Base-by-base conservation (phyloP, 176 grass and related monocot genomes). In the Chloris gayana region DNA sequence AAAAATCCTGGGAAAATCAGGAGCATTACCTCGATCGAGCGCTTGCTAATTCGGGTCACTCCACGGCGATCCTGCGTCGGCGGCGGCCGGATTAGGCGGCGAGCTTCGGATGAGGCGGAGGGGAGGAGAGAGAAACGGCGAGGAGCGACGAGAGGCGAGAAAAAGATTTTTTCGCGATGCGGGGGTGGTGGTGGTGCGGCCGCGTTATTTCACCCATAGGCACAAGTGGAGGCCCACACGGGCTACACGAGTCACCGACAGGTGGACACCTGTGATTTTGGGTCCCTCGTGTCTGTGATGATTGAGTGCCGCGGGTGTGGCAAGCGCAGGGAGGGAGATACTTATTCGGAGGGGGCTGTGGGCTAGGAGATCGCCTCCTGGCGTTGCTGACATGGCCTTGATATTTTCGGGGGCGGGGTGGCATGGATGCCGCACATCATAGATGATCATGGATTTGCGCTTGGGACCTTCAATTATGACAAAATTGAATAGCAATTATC, bases 341-440 rank as follows among this genome's bases (percentile, higher is more conserved):
- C 83, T 94, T 97, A 75, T 82, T 85, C 63, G 33, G 15, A 61
- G 25, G 70, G 71, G 79, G 63, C 79, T 73, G 80, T 19, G 71
- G 82, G 84, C 75, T 83, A 37, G 27, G 56, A 50, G 91, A 93
- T 95, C 81, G 69, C 77, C 72, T 64, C 78, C 72, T 34, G 78
- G 79, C 63, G 32, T 49, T 54, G 86, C 86, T 99, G 90, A 99
- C 90, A 88, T 93, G 93, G 92, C 93, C 88, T 91, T 93, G 97
- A 99, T 99, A 99, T 99, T 99, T 99, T 93, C 61, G 51, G 83
- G 50, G 68, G 73, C 19, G 14, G 68, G 26, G 82, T 82, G 88
- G 80, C 75, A 83, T 73, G 86, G 61, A 87, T 87, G 75, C 5
- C 82, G 87, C 81, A 27, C 72, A 47, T 68, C 26, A 45, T 53